Conservation (phyloP, 108 stramenopile species). For the Poteriospumella lacustris region DNA sequence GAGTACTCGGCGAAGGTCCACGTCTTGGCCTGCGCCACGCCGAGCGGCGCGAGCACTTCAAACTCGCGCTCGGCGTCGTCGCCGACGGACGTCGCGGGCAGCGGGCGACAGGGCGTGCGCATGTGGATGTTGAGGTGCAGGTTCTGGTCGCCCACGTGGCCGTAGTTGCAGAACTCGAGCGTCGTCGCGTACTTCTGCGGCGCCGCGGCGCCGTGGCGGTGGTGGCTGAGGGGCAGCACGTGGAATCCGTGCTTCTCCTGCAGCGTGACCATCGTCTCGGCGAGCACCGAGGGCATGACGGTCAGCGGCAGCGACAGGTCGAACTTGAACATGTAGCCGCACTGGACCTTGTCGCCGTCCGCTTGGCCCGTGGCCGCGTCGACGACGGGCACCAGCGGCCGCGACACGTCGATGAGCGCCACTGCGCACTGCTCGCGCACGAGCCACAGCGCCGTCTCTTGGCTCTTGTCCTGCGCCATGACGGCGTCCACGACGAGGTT, state of each 20-base stretch:
- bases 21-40: too few species aligned
- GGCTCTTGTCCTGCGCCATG: constrained; percentile 69
- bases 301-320: constrained; percentile 77
- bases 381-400: constrained; percentile 48
- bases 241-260: constrained; percentile 19
- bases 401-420: constrained; percentile 51
- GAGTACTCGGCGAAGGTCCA: background rate
- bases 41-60: constrained; percentile 26
- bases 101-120: too few species aligned
- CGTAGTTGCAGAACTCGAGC: constrained; percentile 49
- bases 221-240: too few species aligned
- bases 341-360: constrained; percentile 56
- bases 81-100: too few species aligned
- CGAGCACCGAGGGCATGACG: constrained; percentile 63
- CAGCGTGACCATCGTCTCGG: constrained; percentile 53
- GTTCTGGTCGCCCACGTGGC: constrained; percentile 88
- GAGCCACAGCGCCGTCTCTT: constrained; percentile 51
- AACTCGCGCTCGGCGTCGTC: background rate
- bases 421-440: constrained; percentile 46
- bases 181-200: too few species aligned
- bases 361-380: constrained; percentile 55
- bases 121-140: constrained; percentile 82
- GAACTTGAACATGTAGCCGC: constrained; percentile 81
- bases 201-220: too few species aligned
- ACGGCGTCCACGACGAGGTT: constrained; percentile 65